These are phyloP conservation scores for Dysphania ambrosioides DNA, from an alignment of 148 eudicot genomes.

Conservation along the genomic window DNA sequence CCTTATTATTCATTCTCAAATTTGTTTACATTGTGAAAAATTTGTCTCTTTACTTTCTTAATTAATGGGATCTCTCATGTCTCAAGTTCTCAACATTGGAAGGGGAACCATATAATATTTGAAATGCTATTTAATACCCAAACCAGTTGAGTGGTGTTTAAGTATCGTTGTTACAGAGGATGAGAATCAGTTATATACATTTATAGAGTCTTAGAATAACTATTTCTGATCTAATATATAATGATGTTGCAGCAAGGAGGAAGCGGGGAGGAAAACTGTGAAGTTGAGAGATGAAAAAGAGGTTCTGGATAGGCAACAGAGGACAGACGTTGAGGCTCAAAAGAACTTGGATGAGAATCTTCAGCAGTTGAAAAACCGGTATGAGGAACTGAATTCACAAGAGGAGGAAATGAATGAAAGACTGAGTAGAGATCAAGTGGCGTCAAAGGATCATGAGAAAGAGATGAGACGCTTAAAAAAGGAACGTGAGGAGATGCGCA, in stretches of 20 bases:
- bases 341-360: conserved; percentile 85
- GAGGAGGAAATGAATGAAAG: conserved; percentile 80
- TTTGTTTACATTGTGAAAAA: neutral
- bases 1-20: neutral
- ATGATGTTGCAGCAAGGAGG: conserved; percentile 78
- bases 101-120: neutral
- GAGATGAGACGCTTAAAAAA: conserved; percentile 62
- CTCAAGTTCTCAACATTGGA: neutral
- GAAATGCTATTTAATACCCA: neutral
- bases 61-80: neutral
- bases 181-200: too few species aligned
- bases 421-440: conserved; percentile 55
- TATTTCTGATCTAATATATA: too few species aligned
- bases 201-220: too few species aligned
- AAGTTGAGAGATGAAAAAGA: conserved; percentile 89
- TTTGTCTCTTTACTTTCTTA: too few species aligned
- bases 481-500: conserved; percentile 73
- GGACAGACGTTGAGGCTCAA: conserved; percentile 74
- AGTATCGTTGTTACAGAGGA: too few species aligned
- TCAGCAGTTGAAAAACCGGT: conserved; percentile 72
- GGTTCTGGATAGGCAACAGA: conserved; percentile 89
- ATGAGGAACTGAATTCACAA: conserved; percentile 76
- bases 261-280: conserved; percentile 85
- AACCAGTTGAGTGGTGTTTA: neutral
- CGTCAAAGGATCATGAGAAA: conserved; percentile 68